Evolutionary conservation across 2,329 filamentous ascomycete species (phyloP).

Genomic region (Pseudomassariella vexata): DNA sequence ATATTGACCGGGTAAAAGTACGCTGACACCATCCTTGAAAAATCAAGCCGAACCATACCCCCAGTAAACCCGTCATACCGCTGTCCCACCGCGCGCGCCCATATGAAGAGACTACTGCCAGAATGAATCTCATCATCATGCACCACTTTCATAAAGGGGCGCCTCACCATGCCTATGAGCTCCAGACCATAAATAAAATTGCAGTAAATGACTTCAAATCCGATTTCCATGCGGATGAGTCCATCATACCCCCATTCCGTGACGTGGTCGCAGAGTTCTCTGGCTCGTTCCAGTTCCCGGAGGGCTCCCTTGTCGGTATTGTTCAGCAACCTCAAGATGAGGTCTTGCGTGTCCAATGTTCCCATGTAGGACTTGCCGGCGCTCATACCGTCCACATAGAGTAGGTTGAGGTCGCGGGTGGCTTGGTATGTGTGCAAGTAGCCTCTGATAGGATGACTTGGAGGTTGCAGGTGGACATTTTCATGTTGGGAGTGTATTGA

Average conservation of each 20-base stretch:
- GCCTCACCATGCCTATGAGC: neutral
- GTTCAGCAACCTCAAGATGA: constrained; percentile 47
- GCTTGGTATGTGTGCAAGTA: constrained; percentile 64
- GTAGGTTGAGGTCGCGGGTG: constrained; percentile 43
- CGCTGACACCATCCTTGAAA: constrained; percentile 44
- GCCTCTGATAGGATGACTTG: too few relatives aligned
- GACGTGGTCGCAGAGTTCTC: constrained; percentile 49
- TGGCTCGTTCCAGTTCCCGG: constrained; percentile 49
- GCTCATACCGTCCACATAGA: constrained; percentile 67
- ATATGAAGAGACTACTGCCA: too few relatives aligned
- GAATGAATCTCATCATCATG: too few relatives aligned
- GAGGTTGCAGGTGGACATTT: too few relatives aligned
- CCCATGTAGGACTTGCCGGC: constrained; percentile 61
- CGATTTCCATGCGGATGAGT: constrained; percentile 54
- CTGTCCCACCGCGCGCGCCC: constrained; percentile 32
- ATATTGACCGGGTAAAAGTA: constrained; percentile 46
- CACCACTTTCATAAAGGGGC: neutral
- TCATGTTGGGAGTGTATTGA: too few relatives aligned
- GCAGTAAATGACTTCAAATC: constrained; percentile 67
- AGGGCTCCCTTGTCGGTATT: constrained; percentile 19
- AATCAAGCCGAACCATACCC: constrained; percentile 37
- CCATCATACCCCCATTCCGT: constrained; percentile 37
- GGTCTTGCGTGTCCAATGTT: constrained; percentile 63
- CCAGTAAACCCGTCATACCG: constrained; percentile 40
- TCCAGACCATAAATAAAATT: constrained; percentile 44